Evolutionary conservation across 2,329 filamentous ascomycete species (phyloP).

Genomic region (Tolypocladium inflatum): DNA sequence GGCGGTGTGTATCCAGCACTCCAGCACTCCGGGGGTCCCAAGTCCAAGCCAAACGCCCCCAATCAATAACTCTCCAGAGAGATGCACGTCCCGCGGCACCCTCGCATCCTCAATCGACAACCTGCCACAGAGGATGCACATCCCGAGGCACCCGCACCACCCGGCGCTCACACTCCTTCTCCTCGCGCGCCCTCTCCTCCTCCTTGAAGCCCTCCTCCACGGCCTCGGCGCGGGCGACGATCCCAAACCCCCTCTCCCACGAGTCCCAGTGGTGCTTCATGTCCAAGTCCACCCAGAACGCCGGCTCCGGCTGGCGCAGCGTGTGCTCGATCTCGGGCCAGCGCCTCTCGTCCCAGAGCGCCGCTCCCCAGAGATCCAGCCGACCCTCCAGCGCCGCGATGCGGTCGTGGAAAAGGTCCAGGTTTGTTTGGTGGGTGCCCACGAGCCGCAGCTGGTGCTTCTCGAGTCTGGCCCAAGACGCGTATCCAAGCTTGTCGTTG

Average conservation of each 20-base stretch:
- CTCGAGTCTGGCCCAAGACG: conserved; percentile 4
- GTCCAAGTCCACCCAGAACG: neutral
- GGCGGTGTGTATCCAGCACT: too few relatives aligned
- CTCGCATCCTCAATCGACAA: too few relatives aligned
- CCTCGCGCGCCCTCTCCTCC: too few relatives aligned
- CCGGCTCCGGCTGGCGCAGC: neutral
- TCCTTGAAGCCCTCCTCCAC: too few relatives aligned
- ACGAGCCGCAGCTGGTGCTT: neutral
- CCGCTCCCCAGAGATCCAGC: conserved; percentile 5
- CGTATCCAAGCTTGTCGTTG: neutral
- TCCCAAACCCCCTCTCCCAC: neutral
- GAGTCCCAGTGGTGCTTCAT: conserved; percentile 1
- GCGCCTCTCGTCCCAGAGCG: conserved; percentile 6
- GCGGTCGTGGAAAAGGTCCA: conserved; percentile 1
- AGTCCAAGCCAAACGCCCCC: too few relatives aligned
- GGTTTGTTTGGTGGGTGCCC: neutral
- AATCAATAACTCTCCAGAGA: too few relatives aligned
- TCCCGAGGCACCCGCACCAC: too few relatives aligned
- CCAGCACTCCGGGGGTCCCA: too few relatives aligned
- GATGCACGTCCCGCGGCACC: too few relatives aligned
- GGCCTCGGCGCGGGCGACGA: neutral
- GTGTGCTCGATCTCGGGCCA: conserved; percentile 4
- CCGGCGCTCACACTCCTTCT: too few relatives aligned
- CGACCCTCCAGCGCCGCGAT: conserved; percentile 2
- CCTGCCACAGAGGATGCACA: too few relatives aligned